These are phyloP conservation scores for Heracleum sosnowskyi DNA, from an alignment of 129 eudicot species.

Conservation along the genomic window DNA sequence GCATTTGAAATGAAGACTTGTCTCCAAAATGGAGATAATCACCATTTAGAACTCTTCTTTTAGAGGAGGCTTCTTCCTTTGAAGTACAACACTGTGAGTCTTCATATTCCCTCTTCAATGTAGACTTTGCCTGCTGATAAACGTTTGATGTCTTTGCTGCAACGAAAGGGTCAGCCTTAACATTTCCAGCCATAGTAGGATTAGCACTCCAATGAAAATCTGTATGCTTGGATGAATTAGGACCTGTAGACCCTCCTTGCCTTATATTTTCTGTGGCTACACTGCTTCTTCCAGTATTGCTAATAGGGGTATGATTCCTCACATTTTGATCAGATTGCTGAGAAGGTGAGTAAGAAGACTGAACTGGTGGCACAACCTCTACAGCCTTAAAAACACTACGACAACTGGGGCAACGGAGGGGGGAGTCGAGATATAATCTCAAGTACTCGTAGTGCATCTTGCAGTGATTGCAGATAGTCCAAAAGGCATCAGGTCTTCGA, in stretches of 20 bases:
- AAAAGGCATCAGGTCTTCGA: conserved; percentile 62
- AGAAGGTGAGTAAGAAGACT: conserved; percentile 23
- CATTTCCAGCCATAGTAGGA: conserved; percentile 15
- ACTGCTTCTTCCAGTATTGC: conserved; percentile 22
- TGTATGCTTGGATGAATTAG: conserved; percentile 19
- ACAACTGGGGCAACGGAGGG: conserved; percentile 74
- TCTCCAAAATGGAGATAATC: conserved; percentile 20
- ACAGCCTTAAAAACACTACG: conserved; percentile 49
- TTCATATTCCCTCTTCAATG: conserved; percentile 50
- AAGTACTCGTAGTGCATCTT: conserved; percentile 90
- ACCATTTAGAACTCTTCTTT: conserved; percentile 38
- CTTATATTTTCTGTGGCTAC: conserved; percentile 22
- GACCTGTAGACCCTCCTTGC: conserved; percentile 13
- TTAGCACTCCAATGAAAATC: conserved; percentile 23
- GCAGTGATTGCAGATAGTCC: conserved; percentile 87
- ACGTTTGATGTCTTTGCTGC: conserved; percentile 62
- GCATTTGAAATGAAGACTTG: conserved; percentile 27
- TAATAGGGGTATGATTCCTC: conserved; percentile 19
- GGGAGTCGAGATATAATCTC: conserved; percentile 49
- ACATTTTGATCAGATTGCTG: conserved; percentile 27
- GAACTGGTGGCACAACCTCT: conserved; percentile 71
- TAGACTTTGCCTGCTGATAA: conserved; percentile 46
- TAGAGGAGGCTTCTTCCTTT: conserved; percentile 27
- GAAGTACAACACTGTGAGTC: conserved; percentile 25
- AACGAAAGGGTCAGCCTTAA: conserved; percentile 33